phyloP scores from a whole-genome alignment of 2,329 filamentous ascomycete species.

The Rhynchosporium secalis region DNA sequence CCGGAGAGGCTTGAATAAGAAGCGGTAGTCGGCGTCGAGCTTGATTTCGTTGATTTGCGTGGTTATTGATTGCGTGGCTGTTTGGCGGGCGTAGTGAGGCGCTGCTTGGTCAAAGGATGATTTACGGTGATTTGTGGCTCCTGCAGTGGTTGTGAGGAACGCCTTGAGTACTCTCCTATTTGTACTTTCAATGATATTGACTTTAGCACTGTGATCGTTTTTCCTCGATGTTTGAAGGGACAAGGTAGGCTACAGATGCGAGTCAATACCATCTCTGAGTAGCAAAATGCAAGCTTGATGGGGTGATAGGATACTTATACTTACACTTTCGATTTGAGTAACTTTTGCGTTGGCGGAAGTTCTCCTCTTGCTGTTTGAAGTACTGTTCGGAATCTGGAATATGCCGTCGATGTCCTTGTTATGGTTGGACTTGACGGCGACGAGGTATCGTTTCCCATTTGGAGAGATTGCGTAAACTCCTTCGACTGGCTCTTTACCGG shows the following conservation, averaged over 20 bases:
- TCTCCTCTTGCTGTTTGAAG: not conserved
- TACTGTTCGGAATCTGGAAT: constrained; percentile 14
- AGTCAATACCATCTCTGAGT: not conserved
- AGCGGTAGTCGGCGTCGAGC: constrained; percentile 20
- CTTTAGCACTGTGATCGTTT: not conserved
- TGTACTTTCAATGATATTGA: not conserved
- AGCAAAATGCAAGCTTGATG: not conserved
- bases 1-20: constrained; percentile 18
- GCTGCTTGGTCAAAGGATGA: constrained; percentile 9
- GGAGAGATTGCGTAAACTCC: constrained; percentile 25
- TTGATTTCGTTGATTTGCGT: constrained; percentile 15
- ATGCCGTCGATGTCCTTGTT: constrained; percentile 22
- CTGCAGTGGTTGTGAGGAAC: not conserved
- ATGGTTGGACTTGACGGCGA: constrained; percentile 20
- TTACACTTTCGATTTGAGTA: not conserved
- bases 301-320: not conserved
- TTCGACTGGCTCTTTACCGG: constrained; percentile 20
- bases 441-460: constrained; percentile 19
- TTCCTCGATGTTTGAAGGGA: not conserved
- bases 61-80: not conserved
- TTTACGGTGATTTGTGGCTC: constrained; percentile 10
- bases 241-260: not conserved
- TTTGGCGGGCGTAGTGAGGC: not conserved
- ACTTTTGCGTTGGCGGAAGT: not conserved
- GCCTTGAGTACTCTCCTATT: not conserved